Evolutionary conservation across 2,329 filamentous ascomycete species (phyloP).

Genomic region (Paraconiothyrium sp.): DNA sequence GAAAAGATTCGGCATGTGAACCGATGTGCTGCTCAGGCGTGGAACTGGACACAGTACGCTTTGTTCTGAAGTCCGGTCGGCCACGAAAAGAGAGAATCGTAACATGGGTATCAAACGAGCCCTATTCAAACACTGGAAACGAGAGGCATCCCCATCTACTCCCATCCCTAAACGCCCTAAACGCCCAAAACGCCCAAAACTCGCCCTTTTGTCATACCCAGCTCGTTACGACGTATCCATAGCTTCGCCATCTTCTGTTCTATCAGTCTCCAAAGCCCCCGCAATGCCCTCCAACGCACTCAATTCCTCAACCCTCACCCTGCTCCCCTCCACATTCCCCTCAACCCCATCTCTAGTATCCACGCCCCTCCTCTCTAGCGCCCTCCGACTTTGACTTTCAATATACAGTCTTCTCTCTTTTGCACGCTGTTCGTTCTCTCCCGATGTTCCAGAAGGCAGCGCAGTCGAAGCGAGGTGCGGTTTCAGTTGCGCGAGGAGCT

Average conservation of each 20-base stretch:
- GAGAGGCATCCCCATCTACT: no score
- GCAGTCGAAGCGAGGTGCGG: constrained; percentile 65
- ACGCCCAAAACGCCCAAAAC: no score
- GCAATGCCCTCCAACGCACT: constrained; percentile 43
- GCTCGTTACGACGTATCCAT: constrained; percentile 33
- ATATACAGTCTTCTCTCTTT: constrained; percentile 83
- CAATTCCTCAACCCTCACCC: constrained; percentile 41
- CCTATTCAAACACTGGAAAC: no score
- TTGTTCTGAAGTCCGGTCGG: no score
- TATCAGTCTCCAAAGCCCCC: constrained; percentile 22
- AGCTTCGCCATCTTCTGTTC: constrained; percentile 25
- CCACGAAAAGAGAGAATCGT: no score
- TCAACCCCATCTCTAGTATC: constrained; percentile 58
- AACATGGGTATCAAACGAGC: no score
- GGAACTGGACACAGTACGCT: no score
- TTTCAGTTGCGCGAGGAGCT: constrained; percentile 72
- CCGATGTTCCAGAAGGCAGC: constrained; percentile 36
- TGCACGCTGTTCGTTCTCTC: constrained; percentile 59
- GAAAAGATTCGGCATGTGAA: no score
- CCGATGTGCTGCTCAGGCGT: no score
- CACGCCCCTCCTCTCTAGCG: constrained; percentile 77
- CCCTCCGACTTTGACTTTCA: constrained; percentile 78
- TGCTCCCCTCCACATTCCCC: constrained; percentile 36
- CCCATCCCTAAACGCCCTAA: no score
- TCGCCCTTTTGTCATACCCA: no score